Conservation (phyloP, 768 basidiomycete genomes). For the Fomitopsis serialis region DNA sequence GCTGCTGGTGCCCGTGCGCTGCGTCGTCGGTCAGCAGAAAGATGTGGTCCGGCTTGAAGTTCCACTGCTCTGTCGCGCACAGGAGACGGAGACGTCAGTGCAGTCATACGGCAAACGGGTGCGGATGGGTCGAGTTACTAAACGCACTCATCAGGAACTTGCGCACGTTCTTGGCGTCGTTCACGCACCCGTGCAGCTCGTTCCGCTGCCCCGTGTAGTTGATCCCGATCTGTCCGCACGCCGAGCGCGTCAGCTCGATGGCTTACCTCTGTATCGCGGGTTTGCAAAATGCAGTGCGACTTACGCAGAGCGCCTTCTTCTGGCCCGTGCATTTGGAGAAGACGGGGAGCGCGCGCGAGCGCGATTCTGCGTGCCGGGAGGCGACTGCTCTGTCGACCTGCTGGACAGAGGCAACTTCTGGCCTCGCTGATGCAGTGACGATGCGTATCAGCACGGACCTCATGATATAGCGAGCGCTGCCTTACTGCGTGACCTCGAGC, state of each 20-base stretch:
- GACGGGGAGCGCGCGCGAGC: slow-evolving; percentile 33
- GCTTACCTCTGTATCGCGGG: too few species aligned
- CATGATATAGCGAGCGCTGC: background rate
- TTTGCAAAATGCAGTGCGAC: too few species aligned
- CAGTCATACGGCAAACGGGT: background rate
- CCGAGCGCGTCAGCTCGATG: background rate
- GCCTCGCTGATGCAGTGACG: background rate
- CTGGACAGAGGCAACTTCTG: background rate
- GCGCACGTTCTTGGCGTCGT: slow-evolving; percentile 50
- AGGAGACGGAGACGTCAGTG: background rate
- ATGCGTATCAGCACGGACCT: background rate
- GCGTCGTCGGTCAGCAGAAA: slow-evolving; percentile 54
- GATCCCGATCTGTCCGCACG: slow-evolving; percentile 41
- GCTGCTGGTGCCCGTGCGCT: slow-evolving; percentile 35
- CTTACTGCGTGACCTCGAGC: background rate
- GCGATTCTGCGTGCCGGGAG: background rate
- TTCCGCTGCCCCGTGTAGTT: slow-evolving; percentile 41
- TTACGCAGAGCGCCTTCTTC: slow-evolving; percentile 49
- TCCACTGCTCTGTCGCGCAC: slow-evolving; percentile 34
- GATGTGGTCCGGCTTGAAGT: slow-evolving; percentile 48
- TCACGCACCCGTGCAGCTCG: slow-evolving; percentile 51
- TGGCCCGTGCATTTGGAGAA: slow-evolving; percentile 50
- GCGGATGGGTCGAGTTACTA: background rate
- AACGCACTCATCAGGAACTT: slow-evolving; percentile 39
- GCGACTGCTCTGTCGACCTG: background rate